Evolutionary conservation across 2,329 filamentous ascomycete species (phyloP).

Genomic region (Coniochaeta ligniaria): DNA sequence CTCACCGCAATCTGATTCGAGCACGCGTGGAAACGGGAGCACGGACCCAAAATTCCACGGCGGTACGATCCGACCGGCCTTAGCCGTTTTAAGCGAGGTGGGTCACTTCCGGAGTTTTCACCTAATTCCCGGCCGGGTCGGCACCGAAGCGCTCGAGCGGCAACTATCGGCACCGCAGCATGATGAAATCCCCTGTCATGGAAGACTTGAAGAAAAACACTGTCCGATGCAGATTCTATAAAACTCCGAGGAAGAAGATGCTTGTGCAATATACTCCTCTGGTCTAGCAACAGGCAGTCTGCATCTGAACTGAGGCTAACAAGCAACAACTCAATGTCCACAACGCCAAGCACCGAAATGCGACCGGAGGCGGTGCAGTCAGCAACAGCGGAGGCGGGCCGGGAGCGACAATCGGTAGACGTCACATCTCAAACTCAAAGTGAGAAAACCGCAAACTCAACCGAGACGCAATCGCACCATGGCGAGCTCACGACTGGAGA

Average conservation of each 20-base stretch:
- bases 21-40: too few relatives aligned
- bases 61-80: too few relatives aligned
- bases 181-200: background rate
- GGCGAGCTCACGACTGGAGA: conserved; percentile 5
- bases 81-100: too few relatives aligned
- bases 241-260: background rate
- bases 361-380: background rate
- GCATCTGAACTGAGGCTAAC: background rate
- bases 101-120: too few relatives aligned
- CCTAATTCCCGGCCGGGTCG: background rate
- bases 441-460: background rate
- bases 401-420: background rate
- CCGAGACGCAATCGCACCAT: background rate
- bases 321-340: background rate
- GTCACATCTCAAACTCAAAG: background rate
- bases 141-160: background rate
- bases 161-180: background rate
- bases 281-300: background rate
- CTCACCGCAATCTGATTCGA: too few relatives aligned
- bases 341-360: background rate
- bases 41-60: too few relatives aligned
- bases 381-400: background rate
- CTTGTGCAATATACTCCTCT: background rate
- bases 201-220: background rate
- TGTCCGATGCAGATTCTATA: background rate